Evolutionary conservation across 441 rosid genomes (phyloP).

Genomic region (Croton laevigatus): DNA sequence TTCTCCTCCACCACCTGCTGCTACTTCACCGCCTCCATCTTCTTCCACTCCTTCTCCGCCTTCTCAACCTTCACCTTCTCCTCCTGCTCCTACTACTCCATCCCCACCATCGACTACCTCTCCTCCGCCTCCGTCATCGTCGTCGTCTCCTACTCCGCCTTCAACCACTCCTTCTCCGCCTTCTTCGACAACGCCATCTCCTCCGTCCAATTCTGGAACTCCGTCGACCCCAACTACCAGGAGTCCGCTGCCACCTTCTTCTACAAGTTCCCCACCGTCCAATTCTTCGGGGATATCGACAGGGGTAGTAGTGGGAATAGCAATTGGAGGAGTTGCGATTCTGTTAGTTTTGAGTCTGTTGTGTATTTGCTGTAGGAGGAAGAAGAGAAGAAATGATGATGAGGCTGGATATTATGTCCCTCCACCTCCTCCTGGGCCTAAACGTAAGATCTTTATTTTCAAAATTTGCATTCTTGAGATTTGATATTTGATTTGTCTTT

Average conservation of each 20-base stretch:
- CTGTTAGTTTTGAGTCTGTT: slow-evolving; percentile 45
- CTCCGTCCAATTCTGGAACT: slow-evolving; percentile 19
- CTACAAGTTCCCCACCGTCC: slow-evolving; percentile 11
- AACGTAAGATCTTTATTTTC: slow-evolving; percentile 33
- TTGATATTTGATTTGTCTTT: background rate
- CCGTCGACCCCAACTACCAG: slow-evolving; percentile 27
- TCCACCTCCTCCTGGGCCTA: slow-evolving; percentile 62
- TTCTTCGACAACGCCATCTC: slow-evolving; percentile 24
- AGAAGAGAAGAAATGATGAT: slow-evolving; percentile 44
- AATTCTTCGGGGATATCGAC: slow-evolving; percentile 37
- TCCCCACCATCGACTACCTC: slow-evolving; percentile 29
- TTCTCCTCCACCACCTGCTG: slow-evolving; percentile 16
- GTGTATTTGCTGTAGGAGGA: slow-evolving; percentile 50
- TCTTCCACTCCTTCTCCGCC: slow-evolving; percentile 35
- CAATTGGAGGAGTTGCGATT: slow-evolving; percentile 63
- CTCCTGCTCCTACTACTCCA: slow-evolving; percentile 38
- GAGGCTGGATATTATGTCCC: slow-evolving; percentile 54
- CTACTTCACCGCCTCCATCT: slow-evolving; percentile 32
- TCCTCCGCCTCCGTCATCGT: slow-evolving; percentile 19
- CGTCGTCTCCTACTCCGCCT: slow-evolving; percentile 31
- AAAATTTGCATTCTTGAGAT: background rate
- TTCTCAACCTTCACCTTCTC: slow-evolving; percentile 26
- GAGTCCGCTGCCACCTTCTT: slow-evolving; percentile 18
- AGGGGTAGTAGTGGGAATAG: slow-evolving; percentile 69
- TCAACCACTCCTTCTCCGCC: slow-evolving; percentile 28